These are phyloP conservation scores for Periconia digitata DNA, from an alignment of 2,329 filamentous ascomycete genomes.

Conservation along the genomic window DNA sequence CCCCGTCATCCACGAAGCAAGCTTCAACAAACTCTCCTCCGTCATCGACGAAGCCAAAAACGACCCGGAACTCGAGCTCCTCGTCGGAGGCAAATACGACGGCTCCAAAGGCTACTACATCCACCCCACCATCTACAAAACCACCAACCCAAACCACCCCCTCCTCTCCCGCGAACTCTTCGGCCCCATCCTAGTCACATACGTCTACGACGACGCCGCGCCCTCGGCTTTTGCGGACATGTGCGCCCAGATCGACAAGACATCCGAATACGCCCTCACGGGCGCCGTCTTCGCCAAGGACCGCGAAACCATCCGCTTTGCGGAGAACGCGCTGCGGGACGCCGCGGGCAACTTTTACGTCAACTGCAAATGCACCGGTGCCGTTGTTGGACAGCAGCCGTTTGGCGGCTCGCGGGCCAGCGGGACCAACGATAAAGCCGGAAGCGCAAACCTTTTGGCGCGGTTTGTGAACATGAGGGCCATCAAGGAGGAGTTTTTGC, in stretches of 20 bases:
- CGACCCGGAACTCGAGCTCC: slow-evolving; percentile 70
- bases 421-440: slow-evolving; percentile 62
- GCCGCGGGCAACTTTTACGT: slow-evolving; percentile 83
- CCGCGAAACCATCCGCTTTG: slow-evolving; percentile 64
- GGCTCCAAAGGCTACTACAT: slow-evolving; percentile 79
- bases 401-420: slow-evolving; percentile 58
- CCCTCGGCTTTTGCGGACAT: slow-evolving; percentile 60
- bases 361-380: slow-evolving; percentile 72
- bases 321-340: slow-evolving; percentile 71
- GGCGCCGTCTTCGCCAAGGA: slow-evolving; percentile 75
- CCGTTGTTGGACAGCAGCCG: slow-evolving; percentile 53
- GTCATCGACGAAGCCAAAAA: slow-evolving; percentile 80
- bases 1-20: slow-evolving; percentile 79
- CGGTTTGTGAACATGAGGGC: slow-evolving; percentile 59
- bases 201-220: slow-evolving; percentile 74
- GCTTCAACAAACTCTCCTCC: slow-evolving; percentile 76
- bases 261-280: slow-evolving; percentile 76
- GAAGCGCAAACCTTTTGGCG: slow-evolving; percentile 53
- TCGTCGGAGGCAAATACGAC: slow-evolving; percentile 78
- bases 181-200: slow-evolving; percentile 71
- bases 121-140: slow-evolving; percentile 78
- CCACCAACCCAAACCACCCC: slow-evolving; percentile 71
- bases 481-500: slow-evolving; percentile 59
- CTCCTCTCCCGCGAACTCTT: slow-evolving; percentile 80
- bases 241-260: slow-evolving; percentile 67